These are phyloP conservation scores for Phaffia australis DNA, from an alignment of 768 basidiomycete genomes.

Conservation along the genomic window DNA sequence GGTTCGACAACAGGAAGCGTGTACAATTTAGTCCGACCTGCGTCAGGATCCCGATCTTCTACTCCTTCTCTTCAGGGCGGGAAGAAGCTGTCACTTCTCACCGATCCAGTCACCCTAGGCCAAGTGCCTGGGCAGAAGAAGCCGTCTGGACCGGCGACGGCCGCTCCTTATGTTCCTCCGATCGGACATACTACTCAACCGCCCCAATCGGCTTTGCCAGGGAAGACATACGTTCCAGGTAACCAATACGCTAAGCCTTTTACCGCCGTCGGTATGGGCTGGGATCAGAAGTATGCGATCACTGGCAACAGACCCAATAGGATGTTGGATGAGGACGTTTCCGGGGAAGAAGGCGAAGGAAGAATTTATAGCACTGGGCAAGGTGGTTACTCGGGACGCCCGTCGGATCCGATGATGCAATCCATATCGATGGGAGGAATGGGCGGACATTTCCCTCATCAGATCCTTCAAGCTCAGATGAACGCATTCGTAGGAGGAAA, in stretches of 20 bases:
- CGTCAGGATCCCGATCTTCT: background rate
- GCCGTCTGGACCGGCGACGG: slow-evolving; percentile 45
- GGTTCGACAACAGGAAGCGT: background rate
- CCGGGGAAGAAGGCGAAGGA: too few species aligned
- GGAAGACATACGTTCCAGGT: background rate
- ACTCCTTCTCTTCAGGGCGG: background rate
- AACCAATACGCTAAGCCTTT: slow-evolving; percentile 29
- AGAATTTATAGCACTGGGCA: too few species aligned
- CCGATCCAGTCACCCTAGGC: slow-evolving; percentile 46
- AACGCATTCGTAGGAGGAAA: background rate
- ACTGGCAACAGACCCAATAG: slow-evolving; percentile 36
- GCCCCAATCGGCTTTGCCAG: slow-evolving; percentile 1
- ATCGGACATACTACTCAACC: slow-evolving; percentile 39
- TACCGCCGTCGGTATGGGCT: slow-evolving; percentile 38
- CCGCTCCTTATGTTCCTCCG: slow-evolving; percentile 44
- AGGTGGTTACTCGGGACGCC: background rate
- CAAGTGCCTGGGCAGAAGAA: slow-evolving; percentile 32
- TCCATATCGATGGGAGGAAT: background rate
- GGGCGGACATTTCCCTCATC: background rate
- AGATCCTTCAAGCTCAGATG: background rate
- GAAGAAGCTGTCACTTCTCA: slow-evolving; percentile 49
- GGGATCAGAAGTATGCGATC: slow-evolving; percentile 59
- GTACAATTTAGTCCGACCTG: background rate
- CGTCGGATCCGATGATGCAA: background rate
- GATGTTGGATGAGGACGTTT: too few species aligned